phyloP scores from a whole-genome alignment of 441 rosid genomes.

The Flueggea neowawraea region DNA sequence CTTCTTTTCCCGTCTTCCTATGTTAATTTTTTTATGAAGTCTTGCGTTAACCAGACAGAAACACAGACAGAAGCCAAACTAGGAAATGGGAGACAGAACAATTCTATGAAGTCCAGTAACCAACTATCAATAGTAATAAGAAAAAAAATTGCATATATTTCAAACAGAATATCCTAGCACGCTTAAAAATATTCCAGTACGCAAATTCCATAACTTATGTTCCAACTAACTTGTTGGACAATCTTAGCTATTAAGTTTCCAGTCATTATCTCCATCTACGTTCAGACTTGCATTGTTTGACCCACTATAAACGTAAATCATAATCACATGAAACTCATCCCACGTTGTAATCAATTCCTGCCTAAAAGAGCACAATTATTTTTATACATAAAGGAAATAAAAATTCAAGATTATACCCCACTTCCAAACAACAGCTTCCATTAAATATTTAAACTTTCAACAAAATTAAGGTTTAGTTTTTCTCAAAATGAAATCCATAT shows the following conservation, averaged over 20 bases:
- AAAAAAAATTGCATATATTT: no score
- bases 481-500: neutral
- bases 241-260: slow-evolving; percentile 9
- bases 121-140: no score
- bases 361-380: neutral
- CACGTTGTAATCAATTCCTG: slow-evolving; percentile 9
- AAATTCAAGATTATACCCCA: neutral
- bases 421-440: neutral
- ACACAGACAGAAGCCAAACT: no score
- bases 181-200: no score
- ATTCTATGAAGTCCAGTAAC: no score
- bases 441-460: slow-evolving; percentile 1
- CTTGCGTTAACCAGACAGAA: no score
- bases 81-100: no score
- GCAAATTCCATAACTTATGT: no score
- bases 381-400: neutral
- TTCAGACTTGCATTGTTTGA: slow-evolving; percentile 1
- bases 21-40: no score
- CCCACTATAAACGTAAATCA: slow-evolving; percentile 1
- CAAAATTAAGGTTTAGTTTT: neutral
- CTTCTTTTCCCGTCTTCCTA: no score
- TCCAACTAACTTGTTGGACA: neutral
- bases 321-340: slow-evolving; percentile 4
- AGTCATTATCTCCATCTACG: neutral
- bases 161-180: no score